Conservation (phyloP, 2,329 filamentous ascomycete genomes). For the Pseudogymnoascus sp. region DNA sequence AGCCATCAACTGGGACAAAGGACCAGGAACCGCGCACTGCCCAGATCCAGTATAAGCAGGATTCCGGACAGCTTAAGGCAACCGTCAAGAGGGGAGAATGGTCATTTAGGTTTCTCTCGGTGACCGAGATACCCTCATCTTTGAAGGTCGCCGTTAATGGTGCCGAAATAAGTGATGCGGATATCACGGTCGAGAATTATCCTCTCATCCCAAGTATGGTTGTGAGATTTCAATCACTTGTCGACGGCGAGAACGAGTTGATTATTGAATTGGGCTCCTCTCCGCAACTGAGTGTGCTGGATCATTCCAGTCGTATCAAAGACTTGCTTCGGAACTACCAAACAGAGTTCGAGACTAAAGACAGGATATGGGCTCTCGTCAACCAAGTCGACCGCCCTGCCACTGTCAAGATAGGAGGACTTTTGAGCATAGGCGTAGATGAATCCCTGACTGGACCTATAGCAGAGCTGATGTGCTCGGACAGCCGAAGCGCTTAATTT, state of each 20-base stretch:
- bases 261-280: not conserved
- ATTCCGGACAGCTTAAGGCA: not conserved
- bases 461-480: not conserved
- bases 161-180: conserved; percentile 1
- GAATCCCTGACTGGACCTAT: not conserved
- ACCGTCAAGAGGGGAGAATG: not conserved
- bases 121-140: not conserved
- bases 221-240: not conserved
- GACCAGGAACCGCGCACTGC: not conserved
- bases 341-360: conserved; percentile 25
- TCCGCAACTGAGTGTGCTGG: not conserved
- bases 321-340: conserved; percentile 24
- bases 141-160: not conserved
- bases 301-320: conserved; percentile 14
- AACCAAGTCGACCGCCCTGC: not conserved
- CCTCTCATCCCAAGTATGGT: not conserved
- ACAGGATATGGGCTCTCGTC: conserved; percentile 15
- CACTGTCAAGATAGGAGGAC: not conserved
- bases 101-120: not conserved
- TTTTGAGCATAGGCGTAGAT: not conserved
- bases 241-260: not conserved
- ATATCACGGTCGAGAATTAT: not conserved
- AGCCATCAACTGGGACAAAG: not conserved
- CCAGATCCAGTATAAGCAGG: not conserved
- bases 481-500: not conserved